Base-by-base conservation (phyloP, 2,329 filamentous ascomycete species). In the Dactylellina haptotyla region DNA sequence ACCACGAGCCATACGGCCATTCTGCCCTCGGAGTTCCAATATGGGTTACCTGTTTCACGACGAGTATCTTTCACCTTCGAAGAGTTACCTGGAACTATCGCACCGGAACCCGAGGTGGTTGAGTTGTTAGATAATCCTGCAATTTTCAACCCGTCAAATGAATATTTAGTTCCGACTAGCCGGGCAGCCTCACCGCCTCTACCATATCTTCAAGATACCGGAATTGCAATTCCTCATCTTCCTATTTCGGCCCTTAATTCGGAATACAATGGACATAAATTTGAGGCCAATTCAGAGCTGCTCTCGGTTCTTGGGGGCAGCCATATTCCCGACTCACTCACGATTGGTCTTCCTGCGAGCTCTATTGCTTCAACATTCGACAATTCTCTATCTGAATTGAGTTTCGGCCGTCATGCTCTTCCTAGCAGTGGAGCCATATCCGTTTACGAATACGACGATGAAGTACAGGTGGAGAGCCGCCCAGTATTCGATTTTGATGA, bases 401-500 rank as follows among this genome's bases (percentile, higher is more conserved):
- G 64, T 23, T 20, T 56, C n/a, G 20, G 34, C 41, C 37, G 16
- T 10, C 23, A 25, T 20, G 14, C 16, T 10, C 39, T 73, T 23
- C 69, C 69, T 5, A 34, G 10, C n/a, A 73, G 69, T 14, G 45
- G 61, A n/a, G 23, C 61, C 5, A 25, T 12, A 30, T 73, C 69
- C 46, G 23, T 30, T 4, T 18, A 32, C 37, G 26, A 2, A 28
- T 57, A 25, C 16, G 23, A 57, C 8, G 18, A 62, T 43, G 69
- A 73, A 10, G 57, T 66, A 18, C 54, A 73, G 25, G 59, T 73
- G 43, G 69, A 66, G 41, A 66, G 59, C 5, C 54, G 61, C 12
- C 54, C 61, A 18, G 61, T 20, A 14, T 73, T 66, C n/a, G 53
- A 73, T 20, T 73, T 73, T 23, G 61, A 65, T 34, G 67, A 73